Evolutionary conservation across 768 basidiomycete genomes (phyloP).

Genomic region (Mycena epipterygia): DNA sequence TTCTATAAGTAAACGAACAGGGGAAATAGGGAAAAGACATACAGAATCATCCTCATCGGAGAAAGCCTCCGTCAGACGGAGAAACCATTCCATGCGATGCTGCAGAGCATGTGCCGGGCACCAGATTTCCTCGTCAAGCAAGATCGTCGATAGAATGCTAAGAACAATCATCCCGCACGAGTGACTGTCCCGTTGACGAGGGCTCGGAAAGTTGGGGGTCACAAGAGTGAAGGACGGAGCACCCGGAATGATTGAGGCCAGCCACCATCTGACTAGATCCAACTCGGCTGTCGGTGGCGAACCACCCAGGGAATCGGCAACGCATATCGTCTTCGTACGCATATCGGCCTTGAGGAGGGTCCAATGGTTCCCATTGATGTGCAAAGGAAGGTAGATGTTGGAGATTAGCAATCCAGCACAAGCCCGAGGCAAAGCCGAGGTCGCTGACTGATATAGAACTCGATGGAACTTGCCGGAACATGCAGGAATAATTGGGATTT

Average conservation of each 20-base stretch:
- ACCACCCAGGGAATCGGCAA: conserved; percentile 12
- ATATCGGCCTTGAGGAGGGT: conserved; percentile 8
- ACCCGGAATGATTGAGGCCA: neutral
- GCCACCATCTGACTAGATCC: conserved; percentile 3
- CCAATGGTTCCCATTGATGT: conserved; percentile 1
- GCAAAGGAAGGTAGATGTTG: neutral
- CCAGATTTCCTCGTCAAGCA: neutral
- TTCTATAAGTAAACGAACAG: neutral
- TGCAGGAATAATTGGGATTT: too few relatives aligned
- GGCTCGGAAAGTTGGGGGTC: neutral
- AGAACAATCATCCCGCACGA: conserved; percentile 13
- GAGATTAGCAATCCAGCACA: too few relatives aligned
- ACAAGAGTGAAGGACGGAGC: neutral
- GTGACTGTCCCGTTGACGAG: neutral
- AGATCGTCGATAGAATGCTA: neutral
- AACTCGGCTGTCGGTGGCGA: neutral
- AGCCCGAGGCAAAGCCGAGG: too few relatives aligned
- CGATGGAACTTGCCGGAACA: too few relatives aligned
- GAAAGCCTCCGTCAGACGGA: neutral
- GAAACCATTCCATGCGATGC: neutral
- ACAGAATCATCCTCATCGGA: neutral
- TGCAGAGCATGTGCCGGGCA: neutral
- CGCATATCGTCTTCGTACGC: neutral
- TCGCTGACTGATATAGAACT: too few relatives aligned
- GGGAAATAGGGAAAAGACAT: neutral